A percentile compares a stretch with the other conserved stretches of the same genome.
Conservation (phyloP, 176 grass and related monocot genomes). For the Oryza punctata region DNA sequence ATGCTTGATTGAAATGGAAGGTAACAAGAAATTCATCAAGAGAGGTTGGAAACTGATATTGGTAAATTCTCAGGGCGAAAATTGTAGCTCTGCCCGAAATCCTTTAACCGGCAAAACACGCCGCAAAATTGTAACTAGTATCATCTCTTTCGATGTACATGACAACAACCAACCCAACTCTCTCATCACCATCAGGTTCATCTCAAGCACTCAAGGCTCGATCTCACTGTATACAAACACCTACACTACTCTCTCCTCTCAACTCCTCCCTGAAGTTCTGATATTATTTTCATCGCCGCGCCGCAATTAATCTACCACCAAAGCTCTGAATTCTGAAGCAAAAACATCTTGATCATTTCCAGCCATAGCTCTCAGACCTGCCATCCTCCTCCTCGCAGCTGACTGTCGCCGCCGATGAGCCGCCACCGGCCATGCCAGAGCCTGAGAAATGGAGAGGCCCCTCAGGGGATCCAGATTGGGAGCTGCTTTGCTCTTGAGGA, state of each 20-base stretch:
- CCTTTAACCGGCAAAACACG: slow-evolving; percentile 44
- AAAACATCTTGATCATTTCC: slow-evolving; percentile 53
- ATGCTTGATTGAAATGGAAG: not conserved
- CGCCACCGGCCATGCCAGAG: slow-evolving; percentile 40
- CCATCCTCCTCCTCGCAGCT: slow-evolving; percentile 79
- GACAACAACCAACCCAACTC: slow-evolving; percentile 3
- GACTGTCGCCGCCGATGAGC: slow-evolving; percentile 60
- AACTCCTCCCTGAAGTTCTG: slow-evolving; percentile 18
- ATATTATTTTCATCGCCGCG: not conserved
- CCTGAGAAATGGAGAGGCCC: slow-evolving; percentile 61
- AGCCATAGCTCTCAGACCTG: slow-evolving; percentile 73
- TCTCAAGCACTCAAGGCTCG: slow-evolving; percentile 47
- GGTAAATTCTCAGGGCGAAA: slow-evolving; percentile 57
- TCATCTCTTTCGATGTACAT: slow-evolving; percentile 51
- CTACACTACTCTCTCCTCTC: slow-evolving; percentile 34
- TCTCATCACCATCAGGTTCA: slow-evolving; percentile 27
- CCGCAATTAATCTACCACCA: not conserved
- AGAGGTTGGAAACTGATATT: not conserved
- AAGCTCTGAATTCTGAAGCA: slow-evolving; percentile 22
- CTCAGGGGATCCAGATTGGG: slow-evolving; percentile 74
- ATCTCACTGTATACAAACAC: slow-evolving; percentile 47
- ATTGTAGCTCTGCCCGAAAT: slow-evolving; percentile 67
- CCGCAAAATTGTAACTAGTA: slow-evolving; percentile 55
- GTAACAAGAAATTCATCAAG: not conserved
- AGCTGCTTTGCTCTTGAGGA: slow-evolving; percentile 63